Percentiles rank a stretch among this genome's conserved stretches.
Evolutionary conservation across 2,329 filamentous ascomycete genomes (phyloP).

Genomic region (Thyridium curvatum): DNA sequence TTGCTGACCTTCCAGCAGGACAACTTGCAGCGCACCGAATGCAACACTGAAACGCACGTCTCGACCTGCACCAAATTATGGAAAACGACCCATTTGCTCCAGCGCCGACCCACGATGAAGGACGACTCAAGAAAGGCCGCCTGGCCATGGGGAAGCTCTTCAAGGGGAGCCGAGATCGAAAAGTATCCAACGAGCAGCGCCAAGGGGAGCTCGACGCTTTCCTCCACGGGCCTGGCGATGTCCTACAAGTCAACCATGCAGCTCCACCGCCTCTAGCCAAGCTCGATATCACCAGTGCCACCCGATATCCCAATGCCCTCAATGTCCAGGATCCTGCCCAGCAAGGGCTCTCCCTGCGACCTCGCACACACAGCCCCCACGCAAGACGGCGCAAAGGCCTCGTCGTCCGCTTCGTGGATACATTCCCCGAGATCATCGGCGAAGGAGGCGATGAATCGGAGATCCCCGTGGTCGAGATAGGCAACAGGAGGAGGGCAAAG

Average conservation of each 20-base stretch:
- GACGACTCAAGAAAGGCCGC: constrained; percentile 36
- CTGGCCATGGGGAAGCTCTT: constrained; percentile 58
- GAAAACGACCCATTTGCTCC: too few relatives aligned
- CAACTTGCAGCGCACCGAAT: too few relatives aligned
- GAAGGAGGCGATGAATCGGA: constrained; percentile 86
- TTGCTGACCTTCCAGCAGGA: too few relatives aligned
- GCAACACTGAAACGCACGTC: too few relatives aligned
- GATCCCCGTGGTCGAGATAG: constrained; percentile 65
- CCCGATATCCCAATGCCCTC: constrained; percentile 49
- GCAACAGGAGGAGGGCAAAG: constrained; percentile 43
- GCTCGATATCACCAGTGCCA: constrained; percentile 49
- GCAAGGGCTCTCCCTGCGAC: constrained; percentile 35
- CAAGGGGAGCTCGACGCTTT: constrained; percentile 50
- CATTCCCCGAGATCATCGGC: constrained; percentile 75
- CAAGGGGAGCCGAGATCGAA: constrained; percentile 28
- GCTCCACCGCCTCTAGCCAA: constrained; percentile 39
- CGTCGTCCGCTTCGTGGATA: constrained; percentile 67
- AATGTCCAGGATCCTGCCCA: constrained; percentile 34
- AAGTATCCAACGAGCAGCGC: constrained; percentile 30
- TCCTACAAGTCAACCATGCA: constrained; percentile 45
- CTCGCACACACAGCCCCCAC: constrained; percentile 36
- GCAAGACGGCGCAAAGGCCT: constrained; percentile 56
- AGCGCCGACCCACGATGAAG: too few relatives aligned
- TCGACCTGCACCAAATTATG: too few relatives aligned
- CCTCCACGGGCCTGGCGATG: constrained; percentile 49